Percentiles rank a stretch among this genome's conserved stretches.
Evolutionary conservation across 2,329 filamentous ascomycete species (phyloP).

Genomic region (Dactylellina haptotyla): DNA sequence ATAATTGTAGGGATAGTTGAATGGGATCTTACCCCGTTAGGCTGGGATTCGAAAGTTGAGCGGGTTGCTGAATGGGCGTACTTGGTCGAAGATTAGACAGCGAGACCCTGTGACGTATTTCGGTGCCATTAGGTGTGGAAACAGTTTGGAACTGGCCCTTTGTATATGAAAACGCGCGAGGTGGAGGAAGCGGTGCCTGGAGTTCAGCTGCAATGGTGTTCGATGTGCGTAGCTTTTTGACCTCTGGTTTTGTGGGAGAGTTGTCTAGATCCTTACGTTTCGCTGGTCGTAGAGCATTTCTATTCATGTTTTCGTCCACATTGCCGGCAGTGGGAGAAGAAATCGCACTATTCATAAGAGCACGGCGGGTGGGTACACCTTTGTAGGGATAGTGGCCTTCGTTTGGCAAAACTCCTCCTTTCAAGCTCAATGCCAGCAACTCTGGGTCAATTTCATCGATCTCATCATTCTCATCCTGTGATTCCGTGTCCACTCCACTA

Average conservation of each 20-base stretch:
- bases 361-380: no score
- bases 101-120: constrained; percentile 20
- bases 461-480: background rate
- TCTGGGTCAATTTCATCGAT: constrained; percentile 24
- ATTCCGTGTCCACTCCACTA: background rate
- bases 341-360: constrained; percentile 1
- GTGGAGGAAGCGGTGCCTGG: constrained; percentile 32
- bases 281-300: background rate
- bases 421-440: constrained; percentile 3
- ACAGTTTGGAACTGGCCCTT: constrained; percentile 25
- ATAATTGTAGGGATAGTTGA: background rate
- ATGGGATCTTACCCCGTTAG: background rate
- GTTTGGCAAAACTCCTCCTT: background rate
- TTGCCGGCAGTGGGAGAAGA: background rate
- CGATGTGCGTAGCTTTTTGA: background rate
- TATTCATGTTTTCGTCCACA: background rate
- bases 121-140: background rate
- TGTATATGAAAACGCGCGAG: constrained; percentile 8
- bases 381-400: background rate
- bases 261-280: constrained; percentile 30
- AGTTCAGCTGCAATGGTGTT: constrained; percentile 33
- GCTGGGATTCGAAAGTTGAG: background rate
- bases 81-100: background rate
- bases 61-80: constrained; percentile 3
- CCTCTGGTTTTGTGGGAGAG: constrained; percentile 4